These are phyloP conservation scores for Monosporozyma yasuniensis DNA, from an alignment of 805 yeast species.

Conservation along the genomic window DNA sequence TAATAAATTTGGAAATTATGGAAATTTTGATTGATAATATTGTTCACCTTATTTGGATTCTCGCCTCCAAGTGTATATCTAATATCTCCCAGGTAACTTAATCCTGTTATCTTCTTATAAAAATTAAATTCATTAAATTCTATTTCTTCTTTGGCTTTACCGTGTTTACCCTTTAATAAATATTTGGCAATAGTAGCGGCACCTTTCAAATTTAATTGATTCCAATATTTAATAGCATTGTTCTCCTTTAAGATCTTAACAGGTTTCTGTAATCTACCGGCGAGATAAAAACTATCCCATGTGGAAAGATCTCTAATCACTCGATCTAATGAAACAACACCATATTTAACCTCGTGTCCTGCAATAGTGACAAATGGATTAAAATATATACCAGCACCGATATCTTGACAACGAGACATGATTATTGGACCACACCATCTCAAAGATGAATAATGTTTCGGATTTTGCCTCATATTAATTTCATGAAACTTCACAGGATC, in stretches of 20 bases:
- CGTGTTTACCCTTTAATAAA: constrained; percentile 16
- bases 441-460: constrained; percentile 69
- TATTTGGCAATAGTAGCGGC: constrained; percentile 56
- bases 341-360: constrained; percentile 66
- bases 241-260: constrained; percentile 66
- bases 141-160: constrained; percentile 34
- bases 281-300: constrained; percentile 80
- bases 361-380: constrained; percentile 75
- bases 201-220: constrained; percentile 66
- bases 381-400: constrained; percentile 88
- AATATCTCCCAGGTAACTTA: constrained; percentile 87
- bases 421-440: constrained; percentile 50
- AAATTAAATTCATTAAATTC: constrained; percentile 53
- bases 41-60: constrained; percentile 77
- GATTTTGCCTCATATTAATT: constrained; percentile 54
- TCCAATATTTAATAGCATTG: constrained; percentile 51
- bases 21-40: constrained; percentile 75
- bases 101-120: constrained; percentile 64
- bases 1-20: constrained; percentile 62
- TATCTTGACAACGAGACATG: constrained; percentile 49
- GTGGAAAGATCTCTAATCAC: constrained; percentile 62
- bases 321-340: constrained; percentile 60
- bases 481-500: constrained; percentile 72
- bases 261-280: constrained; percentile 93
- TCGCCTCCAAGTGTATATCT: constrained; percentile 83